Percentiles rank a stretch among this genome's conserved stretches.
phyloP scores from a whole-genome alignment of 2,329 filamentous ascomycete genomes.

The Mariannaea sp. region DNA sequence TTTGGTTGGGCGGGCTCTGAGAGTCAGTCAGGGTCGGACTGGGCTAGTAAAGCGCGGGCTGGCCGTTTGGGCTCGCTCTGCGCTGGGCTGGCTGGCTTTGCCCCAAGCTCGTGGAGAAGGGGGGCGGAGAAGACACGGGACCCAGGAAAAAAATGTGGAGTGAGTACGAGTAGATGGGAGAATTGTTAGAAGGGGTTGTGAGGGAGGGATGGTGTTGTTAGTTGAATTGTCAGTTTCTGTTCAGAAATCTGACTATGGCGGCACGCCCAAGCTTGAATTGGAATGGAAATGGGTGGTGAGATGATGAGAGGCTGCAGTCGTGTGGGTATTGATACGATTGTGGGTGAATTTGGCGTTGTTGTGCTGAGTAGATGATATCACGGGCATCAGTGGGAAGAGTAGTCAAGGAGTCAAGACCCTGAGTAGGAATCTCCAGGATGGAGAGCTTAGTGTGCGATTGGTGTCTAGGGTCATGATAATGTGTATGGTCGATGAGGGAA shows the following conservation, averaged over 20 bases:
- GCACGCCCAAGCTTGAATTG: conserved; percentile 7
- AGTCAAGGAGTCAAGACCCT: conserved; percentile 48
- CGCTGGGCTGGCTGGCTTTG: conserved; percentile 16
- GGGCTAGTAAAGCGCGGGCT: conserved; percentile 13
- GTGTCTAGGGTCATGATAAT: conserved; percentile 48
- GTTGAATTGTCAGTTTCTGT: conserved; percentile 22
- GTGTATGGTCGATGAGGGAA: conserved; percentile 27
- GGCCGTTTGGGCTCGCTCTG: conserved; percentile 14
- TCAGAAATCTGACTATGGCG: conserved; percentile 22
- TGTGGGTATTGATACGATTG: conserved; percentile 7
- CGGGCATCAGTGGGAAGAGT: conserved; percentile 17
- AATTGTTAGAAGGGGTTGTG: background rate
- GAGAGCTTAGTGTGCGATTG: conserved; percentile 45
- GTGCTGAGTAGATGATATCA: conserved; percentile 13
- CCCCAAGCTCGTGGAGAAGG: conserved; percentile 12
- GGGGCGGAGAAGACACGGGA: conserved; percentile 15
- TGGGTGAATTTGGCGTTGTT: background rate
- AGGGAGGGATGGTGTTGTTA: conserved; percentile 22
- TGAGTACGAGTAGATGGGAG: conserved; percentile 3
- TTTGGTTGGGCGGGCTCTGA: conserved; percentile 13
- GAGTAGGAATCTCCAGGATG: conserved; percentile 48
- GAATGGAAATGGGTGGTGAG: background rate
- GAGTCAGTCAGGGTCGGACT: conserved; percentile 23
- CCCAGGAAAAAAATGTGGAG: conserved; percentile 19
- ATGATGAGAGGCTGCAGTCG: conserved; percentile 11